Conservation (phyloP, 345 rosid species). For the Aegle marmelos region DNA sequence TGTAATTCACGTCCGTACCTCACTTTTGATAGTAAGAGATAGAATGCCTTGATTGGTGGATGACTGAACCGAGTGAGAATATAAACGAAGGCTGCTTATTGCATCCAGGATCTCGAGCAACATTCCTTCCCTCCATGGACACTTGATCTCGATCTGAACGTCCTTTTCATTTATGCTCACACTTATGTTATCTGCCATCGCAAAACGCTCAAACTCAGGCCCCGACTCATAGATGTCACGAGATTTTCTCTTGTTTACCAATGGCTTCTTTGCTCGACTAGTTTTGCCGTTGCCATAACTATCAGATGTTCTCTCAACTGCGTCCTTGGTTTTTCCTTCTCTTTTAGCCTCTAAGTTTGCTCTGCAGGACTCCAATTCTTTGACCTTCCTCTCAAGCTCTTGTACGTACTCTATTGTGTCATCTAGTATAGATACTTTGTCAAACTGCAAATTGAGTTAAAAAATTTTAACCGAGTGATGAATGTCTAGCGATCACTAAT, state of each 20-base stretch:
- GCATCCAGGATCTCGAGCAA: conserved; percentile 79
- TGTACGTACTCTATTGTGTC: conserved; percentile 70
- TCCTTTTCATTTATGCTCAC: conserved; percentile 46
- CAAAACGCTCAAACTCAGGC: conserved; percentile 35
- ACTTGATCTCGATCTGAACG: conserved; percentile 60
- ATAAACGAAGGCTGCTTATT: conserved; percentile 53
- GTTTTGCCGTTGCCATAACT: conserved; percentile 39
- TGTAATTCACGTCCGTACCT: conserved; percentile 41
- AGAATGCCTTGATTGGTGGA: conserved; percentile 59
- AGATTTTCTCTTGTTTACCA: conserved; percentile 58
- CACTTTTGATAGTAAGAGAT: conserved; percentile 54
- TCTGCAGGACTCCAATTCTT: conserved; percentile 54
- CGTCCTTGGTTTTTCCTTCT: conserved; percentile 45
- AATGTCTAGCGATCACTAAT: neutral
- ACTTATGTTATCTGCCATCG: conserved; percentile 27
- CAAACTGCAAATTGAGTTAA: conserved; percentile 45
- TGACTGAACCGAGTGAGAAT: conserved; percentile 80
- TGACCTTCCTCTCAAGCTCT: conserved; percentile 64
- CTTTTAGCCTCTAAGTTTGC: conserved; percentile 37
- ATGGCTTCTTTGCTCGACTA: conserved; percentile 22
- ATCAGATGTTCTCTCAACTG: conserved; percentile 58
- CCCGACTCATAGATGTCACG: conserved; percentile 32
- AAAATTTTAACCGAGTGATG: neutral
- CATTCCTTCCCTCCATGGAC: conserved; percentile 82
- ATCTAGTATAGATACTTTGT: conserved; percentile 73